Evolutionary conservation across 2,329 filamentous ascomycete species (phyloP).

Genomic region (Phialophora verrucosa): DNA sequence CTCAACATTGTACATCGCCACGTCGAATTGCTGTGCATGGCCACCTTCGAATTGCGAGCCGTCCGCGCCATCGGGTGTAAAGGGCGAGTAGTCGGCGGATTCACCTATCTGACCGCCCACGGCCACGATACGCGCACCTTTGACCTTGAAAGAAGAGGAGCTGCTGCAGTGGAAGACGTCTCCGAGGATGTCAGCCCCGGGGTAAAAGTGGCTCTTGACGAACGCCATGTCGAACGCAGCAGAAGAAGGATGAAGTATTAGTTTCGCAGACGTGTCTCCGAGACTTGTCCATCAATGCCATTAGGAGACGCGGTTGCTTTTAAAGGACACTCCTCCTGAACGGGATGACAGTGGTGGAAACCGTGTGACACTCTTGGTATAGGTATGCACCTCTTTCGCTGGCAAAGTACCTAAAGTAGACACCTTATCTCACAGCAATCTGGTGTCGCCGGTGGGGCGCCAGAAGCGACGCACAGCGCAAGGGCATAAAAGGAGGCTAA

Average conservation of each 20-base stretch:
- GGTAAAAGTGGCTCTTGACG: constrained; percentile 39
- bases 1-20: constrained; percentile 25
- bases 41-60: constrained; percentile 21
- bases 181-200: constrained; percentile 39
- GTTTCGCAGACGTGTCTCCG: background rate
- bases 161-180: constrained; percentile 43
- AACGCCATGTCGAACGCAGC: constrained; percentile 15
- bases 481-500: background rate
- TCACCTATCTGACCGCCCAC: constrained; percentile 22
- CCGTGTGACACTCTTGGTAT: no score
- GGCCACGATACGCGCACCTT: constrained; percentile 22
- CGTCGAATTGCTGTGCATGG: constrained; percentile 23
- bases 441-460: no score
- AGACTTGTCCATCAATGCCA: no score
- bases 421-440: no score
- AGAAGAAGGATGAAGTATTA: background rate
- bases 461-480: no score
- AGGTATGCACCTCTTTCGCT: no score
- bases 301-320: no score
- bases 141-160: constrained; percentile 19
- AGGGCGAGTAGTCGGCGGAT: constrained; percentile 22
- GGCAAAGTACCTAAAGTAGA: no score
- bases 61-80: constrained; percentile 17
- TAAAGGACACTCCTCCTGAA: no score
- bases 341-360: no score